Base-by-base conservation (phyloP, 495 filamentous ascomycete species). In the Aspergillus ellipticus region DNA sequence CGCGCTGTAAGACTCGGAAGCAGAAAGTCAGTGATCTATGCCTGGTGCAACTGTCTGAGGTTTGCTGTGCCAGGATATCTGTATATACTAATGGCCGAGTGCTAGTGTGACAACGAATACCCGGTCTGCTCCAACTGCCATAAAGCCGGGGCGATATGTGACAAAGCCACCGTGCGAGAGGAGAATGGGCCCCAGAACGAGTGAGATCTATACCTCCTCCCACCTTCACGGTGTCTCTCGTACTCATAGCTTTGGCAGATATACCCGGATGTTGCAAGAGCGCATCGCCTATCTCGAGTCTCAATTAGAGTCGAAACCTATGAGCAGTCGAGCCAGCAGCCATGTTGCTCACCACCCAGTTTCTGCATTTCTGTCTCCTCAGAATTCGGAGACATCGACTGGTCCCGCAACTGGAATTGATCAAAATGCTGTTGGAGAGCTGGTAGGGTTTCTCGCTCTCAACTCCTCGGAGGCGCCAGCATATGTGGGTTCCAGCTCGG, bases 401-500 rank as follows among this genome's bases (percentile, higher is more conserved):
- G 21, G 58, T 45, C 35, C 64, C 20, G 50, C 64, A 2, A 64
- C 65, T 4, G 68, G 66, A 1, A 52, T 70, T 3, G 70, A 72
- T 49, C 72, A 70, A 33, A 75, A 76, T 51, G 72, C 74, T 11
- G 67, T 80, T n/a, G 76, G 76, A 1, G 78, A 82, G 51, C 70
- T 79, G 24, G 78, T 80, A 8, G 78, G 78, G 6, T 75, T 82
- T 24, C 68, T 82, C 33, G 75, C 78, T 9, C 64, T 82, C 22
- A 79, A 72, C 56, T 68, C 70, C 4, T 68, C 70, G 6, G 78
- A 80, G 54, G 74, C 77, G 6, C 75, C 75, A 15, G 76, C 76
- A 29, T 82, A 82, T 57, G 74, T 82, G n/a, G 77, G 78, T 39
- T 74, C 78, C 20, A 79, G 78, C 54, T 80, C 77, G 6, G 79